A percentile compares a stretch with the other conserved stretches of the same genome.
Conservation (phyloP, 768 basidiomycete species). For the Lyophyllum decastes region DNA sequence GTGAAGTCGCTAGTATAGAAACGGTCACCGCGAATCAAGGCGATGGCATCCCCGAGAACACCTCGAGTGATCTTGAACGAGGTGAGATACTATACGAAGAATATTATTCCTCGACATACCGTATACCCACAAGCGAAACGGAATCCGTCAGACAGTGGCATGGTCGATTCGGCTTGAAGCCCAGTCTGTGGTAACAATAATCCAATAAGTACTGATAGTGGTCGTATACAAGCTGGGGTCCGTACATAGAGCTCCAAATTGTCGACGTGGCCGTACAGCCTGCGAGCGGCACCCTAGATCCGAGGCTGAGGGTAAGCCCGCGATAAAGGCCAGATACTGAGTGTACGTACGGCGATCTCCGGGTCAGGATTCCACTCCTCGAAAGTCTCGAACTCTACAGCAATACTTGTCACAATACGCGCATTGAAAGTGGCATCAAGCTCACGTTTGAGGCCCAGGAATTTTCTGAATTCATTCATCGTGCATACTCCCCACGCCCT, state of each 20-base stretch:
- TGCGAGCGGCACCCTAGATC: conserved; percentile 22
- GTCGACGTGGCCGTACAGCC: conserved; percentile 30
- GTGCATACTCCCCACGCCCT: conserved; percentile 54
- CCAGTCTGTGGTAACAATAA: conserved; percentile 15
- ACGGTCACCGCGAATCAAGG: conserved; percentile 51
- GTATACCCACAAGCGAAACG: conserved; percentile 31
- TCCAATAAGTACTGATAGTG: neutral
- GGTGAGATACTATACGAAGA: neutral
- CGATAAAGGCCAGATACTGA: neutral
- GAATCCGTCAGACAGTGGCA: conserved; percentile 26
- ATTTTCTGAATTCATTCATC: conserved; percentile 54
- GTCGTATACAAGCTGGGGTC: neutral
- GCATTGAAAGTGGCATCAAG: neutral
- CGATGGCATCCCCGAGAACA: conserved; percentile 53
- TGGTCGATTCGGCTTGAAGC: conserved; percentile 28
- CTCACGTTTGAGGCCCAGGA: conserved; percentile 47
- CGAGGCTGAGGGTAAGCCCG: neutral
- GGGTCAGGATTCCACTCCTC: conserved; percentile 53
- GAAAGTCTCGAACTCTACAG: conserved; percentile 41
- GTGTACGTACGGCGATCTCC: conserved; percentile 36
- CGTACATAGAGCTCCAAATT: conserved; percentile 33
- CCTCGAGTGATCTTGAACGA: conserved; percentile 41
- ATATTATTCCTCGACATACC: conserved; percentile 6
- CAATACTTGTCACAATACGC: neutral
- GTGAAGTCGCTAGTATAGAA: conserved; percentile 55